Evolutionary conservation across 176 grass and related monocot genomes (phyloP).

Genomic region (Lolium perenne): DNA sequence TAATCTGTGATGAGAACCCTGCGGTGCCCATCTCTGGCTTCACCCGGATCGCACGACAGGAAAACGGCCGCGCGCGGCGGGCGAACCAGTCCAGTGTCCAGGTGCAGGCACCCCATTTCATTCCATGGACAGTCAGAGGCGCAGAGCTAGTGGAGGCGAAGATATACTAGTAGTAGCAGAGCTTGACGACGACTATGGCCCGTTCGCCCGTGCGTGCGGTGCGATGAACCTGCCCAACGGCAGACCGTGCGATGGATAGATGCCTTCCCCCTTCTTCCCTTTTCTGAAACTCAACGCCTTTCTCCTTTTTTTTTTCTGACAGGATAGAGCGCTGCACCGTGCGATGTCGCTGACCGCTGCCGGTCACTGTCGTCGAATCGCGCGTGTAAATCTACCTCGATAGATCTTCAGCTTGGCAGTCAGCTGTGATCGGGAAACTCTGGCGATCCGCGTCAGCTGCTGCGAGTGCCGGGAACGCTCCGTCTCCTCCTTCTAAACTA

Average conservation of each 20-base stretch:
- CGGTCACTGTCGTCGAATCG: slow-evolving; percentile 14
- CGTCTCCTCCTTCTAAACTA: slow-evolving; percentile 9
- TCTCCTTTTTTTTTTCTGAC: not conserved
- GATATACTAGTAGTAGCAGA: not conserved
- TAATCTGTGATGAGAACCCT: not conserved
- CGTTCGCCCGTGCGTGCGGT: slow-evolving; percentile 5
- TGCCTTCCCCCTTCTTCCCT: not conserved
- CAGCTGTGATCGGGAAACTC: too few relatives aligned
- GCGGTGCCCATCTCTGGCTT: not conserved
- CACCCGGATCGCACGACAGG: not conserved
- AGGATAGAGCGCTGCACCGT: too few relatives aligned
- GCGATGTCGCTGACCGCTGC: not conserved
- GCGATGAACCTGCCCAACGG: slow-evolving; percentile 26
- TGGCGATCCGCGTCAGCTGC: not conserved
- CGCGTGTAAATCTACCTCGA: slow-evolving; percentile 14
- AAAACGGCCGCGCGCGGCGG: not conserved
- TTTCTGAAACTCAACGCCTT: not conserved
- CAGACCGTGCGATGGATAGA: not conserved
- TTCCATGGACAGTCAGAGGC: not conserved
- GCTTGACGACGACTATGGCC: not conserved
- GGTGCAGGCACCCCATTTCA: not conserved
- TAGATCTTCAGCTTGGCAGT: too few relatives aligned
- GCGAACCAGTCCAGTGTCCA: not conserved
- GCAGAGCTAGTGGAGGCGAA: not conserved
- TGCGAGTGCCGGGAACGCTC: not conserved